Conservation (phyloP, 192 early-diverging fungal genomes). For the Coemansia sp. region DNA sequence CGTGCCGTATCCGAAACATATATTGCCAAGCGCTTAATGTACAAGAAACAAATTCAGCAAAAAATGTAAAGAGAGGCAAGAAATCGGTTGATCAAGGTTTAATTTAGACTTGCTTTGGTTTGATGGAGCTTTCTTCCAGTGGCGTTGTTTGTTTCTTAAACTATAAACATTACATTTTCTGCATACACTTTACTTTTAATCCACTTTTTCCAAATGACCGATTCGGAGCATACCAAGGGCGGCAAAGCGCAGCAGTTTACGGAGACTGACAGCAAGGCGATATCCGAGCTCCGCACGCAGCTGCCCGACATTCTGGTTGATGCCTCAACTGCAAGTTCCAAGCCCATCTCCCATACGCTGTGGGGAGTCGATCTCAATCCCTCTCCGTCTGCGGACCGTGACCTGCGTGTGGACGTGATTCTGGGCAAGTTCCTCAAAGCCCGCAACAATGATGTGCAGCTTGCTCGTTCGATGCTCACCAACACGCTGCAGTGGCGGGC, state of each 20-base stretch:
- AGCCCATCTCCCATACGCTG: constrained; percentile 27
- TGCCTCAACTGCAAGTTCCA: constrained; percentile 13
- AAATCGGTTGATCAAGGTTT: neutral
- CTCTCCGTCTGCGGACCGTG: constrained; percentile 8
- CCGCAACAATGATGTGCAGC: constrained; percentile 43
- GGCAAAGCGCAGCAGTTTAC: constrained; percentile 48
- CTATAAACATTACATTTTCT: neutral
- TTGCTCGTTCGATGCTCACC: constrained; percentile 55
- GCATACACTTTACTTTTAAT: neutral
- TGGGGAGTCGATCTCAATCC: constrained; percentile 57
- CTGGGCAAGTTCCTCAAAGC: constrained; percentile 61
- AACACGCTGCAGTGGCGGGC: constrained; percentile 59
- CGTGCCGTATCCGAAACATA: neutral
- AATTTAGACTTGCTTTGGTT: neutral
- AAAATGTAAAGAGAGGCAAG: neutral
- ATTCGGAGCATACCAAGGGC: neutral
- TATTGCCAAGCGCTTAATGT: neutral
- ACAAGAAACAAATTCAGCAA: neutral
- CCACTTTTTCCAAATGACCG: constrained; percentile 7
- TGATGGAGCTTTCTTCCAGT: neutral
- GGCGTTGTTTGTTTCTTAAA: neutral
- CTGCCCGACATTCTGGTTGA: constrained; percentile 54
- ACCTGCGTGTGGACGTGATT: constrained; percentile 58
- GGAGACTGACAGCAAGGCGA: constrained; percentile 38
- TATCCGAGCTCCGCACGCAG: constrained; percentile 48